Evolutionary conservation across 106 monocot genomes (phyloP).

Genomic region (Hemerocallis citrina): DNA sequence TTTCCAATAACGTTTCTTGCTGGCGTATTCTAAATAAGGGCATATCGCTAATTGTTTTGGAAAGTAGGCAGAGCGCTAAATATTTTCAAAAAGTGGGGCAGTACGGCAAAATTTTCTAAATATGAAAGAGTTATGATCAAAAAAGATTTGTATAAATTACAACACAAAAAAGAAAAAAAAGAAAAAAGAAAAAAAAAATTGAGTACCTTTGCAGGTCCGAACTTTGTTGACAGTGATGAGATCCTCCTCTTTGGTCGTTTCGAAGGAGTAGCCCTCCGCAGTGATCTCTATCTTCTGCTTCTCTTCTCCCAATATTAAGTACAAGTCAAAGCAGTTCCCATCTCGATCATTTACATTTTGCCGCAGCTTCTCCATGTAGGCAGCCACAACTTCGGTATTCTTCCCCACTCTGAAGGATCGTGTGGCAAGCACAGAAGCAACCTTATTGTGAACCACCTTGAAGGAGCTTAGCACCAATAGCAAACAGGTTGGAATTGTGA

Average conservation of each 20-base stretch:
- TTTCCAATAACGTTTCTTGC: too few relatives aligned
- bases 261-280: not conserved
- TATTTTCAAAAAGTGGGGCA: too few relatives aligned
- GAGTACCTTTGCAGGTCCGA: not conserved
- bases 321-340: not conserved
- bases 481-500: not conserved
- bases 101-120: too few relatives aligned
- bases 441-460: not conserved
- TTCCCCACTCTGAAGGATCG: not conserved
- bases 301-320: not conserved
- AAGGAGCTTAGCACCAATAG: not conserved
- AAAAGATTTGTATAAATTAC: too few relatives aligned
- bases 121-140: too few relatives aligned
- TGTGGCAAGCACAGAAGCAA: not conserved
- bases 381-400: not conserved
- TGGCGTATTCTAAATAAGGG: too few relatives aligned
- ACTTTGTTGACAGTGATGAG: not conserved
- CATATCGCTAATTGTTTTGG: too few relatives aligned
- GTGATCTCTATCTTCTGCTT: not conserved
- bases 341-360: not conserved
- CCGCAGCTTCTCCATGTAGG: not conserved
- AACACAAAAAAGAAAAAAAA: too few relatives aligned
- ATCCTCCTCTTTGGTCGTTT: not conserved
- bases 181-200: too few relatives aligned
- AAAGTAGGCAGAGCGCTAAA: too few relatives aligned